Evolutionary conservation across 2,329 filamentous ascomycete genomes (phyloP).

Genomic region (Helminthosporium solani): DNA sequence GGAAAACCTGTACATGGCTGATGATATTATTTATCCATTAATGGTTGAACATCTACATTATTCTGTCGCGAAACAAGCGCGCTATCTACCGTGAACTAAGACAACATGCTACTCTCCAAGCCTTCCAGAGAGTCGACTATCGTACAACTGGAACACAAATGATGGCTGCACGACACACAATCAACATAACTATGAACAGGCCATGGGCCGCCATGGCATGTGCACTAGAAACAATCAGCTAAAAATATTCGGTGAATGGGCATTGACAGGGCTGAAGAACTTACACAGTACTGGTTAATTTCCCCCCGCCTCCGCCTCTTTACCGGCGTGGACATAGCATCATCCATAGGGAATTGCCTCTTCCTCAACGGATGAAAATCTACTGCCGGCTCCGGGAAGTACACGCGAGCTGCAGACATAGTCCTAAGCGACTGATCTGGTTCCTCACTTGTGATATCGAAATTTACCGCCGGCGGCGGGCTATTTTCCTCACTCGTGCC

Average conservation of each 20-base stretch:
- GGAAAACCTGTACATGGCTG: too few species aligned
- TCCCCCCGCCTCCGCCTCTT: conserved; percentile 3
- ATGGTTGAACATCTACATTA: too few species aligned
- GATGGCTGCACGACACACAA: conserved; percentile 9
- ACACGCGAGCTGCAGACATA: background rate
- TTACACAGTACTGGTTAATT: conserved; percentile 9
- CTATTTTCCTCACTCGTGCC: background rate
- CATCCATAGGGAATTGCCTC: conserved; percentile 2
- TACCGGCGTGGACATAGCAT: background rate
- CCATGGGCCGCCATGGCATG: conserved; percentile 8
- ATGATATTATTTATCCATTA: too few species aligned
- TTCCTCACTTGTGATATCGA: background rate
- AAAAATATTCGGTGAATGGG: too few species aligned
- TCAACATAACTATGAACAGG: conserved; percentile 3
- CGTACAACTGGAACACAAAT: conserved; percentile 6
- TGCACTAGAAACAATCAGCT: conserved; percentile 7
- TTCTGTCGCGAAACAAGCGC: too few species aligned
- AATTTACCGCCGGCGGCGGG: background rate
- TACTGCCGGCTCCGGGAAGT: background rate
- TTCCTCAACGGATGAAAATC: conserved; percentile 1
- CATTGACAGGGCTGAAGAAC: background rate
- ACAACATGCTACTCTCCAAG: conserved; percentile 4
- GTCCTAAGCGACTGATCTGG: background rate
- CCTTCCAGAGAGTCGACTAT: background rate
- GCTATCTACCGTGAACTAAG: too few species aligned